These are phyloP conservation scores for Ganoderma meredithae DNA, from an alignment of 1,284 basidiomycete genomes.

Conservation along the genomic window DNA sequence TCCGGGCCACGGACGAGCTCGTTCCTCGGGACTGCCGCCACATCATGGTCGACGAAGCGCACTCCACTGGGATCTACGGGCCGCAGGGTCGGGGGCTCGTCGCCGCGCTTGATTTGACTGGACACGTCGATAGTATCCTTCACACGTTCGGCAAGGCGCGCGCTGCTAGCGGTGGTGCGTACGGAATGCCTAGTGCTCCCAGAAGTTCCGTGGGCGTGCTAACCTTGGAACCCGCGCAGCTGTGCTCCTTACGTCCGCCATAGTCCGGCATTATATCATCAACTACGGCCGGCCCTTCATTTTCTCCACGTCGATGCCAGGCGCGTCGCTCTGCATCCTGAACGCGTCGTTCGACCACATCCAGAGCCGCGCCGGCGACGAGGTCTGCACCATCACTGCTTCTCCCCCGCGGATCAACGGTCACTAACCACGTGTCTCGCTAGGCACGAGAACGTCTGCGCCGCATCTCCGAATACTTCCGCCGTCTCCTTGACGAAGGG, in stretches of 20 bases:
- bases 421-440: neutral
- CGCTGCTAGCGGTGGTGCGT: conserved; percentile 78
- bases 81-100: conserved; percentile 78
- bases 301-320: conserved; percentile 83
- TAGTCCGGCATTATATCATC: conserved; percentile 82
- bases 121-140: conserved; percentile 60
- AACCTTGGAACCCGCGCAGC: conserved; percentile 52
- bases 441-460: conserved; percentile 13
- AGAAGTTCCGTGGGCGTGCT: neutral
- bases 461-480: conserved; percentile 24
- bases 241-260: conserved; percentile 72
- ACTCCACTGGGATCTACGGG: conserved; percentile 82
- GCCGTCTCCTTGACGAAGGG: conserved; percentile 14
- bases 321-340: conserved; percentile 61
- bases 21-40: conserved; percentile 67
- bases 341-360: conserved; percentile 28
- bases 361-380: conserved; percentile 21
- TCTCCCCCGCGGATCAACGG: neutral
- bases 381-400: conserved; percentile 12
- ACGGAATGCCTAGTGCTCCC: neutral
- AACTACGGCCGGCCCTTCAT: conserved; percentile 92
- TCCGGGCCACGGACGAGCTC: conserved; percentile 33
- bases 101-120: conserved; percentile 57
- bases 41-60: conserved; percentile 86
- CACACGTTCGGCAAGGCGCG: conserved; percentile 72